A percentile compares a stretch with the other conserved stretches of the same genome.
phyloP scores from a whole-genome alignment of 2,329 filamentous ascomycete genomes.

The Elsinoe australis region DNA sequence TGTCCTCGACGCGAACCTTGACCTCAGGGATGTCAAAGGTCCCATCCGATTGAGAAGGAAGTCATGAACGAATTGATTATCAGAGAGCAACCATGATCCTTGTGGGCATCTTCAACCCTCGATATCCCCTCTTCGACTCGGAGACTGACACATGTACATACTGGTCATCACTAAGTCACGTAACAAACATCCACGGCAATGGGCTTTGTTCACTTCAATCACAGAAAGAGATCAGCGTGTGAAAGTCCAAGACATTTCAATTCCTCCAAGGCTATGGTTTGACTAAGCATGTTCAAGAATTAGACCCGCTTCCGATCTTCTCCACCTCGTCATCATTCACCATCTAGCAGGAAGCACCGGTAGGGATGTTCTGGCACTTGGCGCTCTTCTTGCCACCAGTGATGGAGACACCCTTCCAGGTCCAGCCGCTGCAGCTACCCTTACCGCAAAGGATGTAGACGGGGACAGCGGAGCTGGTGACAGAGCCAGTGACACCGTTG shows the following conservation, averaged over 20 bases:
- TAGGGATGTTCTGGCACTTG: slow-evolving; percentile 37
- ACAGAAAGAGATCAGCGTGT: too few relatives aligned
- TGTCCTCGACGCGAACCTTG: slow-evolving; percentile 29
- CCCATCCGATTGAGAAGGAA: slow-evolving; percentile 40
- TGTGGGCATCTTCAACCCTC: too few relatives aligned
- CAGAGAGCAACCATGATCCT: too few relatives aligned
- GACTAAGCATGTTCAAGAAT: slow-evolving; percentile 6
- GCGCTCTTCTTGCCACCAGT: slow-evolving; percentile 45
- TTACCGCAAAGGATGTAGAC: slow-evolving; percentile 49
- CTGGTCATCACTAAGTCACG: too few relatives aligned
- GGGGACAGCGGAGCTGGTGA: slow-evolving; percentile 32
- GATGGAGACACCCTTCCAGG: slow-evolving; percentile 43
- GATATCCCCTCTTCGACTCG: too few relatives aligned
- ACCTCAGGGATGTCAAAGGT: slow-evolving; percentile 37
- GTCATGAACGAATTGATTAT: neutral
- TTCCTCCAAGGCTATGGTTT: neutral
- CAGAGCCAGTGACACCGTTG: slow-evolving; percentile 39
- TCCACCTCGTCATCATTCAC: neutral
- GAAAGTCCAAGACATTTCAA: slow-evolving; percentile 6
- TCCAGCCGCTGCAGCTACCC: slow-evolving; percentile 48
- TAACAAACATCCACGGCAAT: too few relatives aligned
- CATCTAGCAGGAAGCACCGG: slow-evolving; percentile 28
- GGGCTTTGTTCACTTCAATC: too few relatives aligned
- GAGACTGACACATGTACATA: too few relatives aligned
- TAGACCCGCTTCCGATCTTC: neutral